These are phyloP conservation scores for Iris pallida DNA, from an alignment of 116 monocot species.

Conservation along the genomic window DNA sequence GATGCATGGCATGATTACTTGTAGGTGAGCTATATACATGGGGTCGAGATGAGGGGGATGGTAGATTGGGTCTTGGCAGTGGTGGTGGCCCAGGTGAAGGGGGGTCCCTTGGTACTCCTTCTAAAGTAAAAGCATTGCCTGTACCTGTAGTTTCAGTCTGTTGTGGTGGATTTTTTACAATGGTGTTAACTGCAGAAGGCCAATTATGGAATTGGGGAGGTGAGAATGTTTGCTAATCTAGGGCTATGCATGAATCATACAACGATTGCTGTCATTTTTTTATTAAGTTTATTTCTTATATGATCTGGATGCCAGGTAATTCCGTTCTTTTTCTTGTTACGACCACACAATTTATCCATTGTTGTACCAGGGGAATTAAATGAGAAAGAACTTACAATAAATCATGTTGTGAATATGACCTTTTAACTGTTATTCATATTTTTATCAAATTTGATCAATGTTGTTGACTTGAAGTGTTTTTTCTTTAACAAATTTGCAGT, in stretches of 20 bases:
- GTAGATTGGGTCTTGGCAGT: conserved; percentile 84
- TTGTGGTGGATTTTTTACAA: conserved; percentile 97
- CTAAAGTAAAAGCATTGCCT: conserved; percentile 72
- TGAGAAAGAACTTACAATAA: too few relatives aligned
- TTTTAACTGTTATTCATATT: too few relatives aligned
- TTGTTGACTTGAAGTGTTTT: too few relatives aligned
- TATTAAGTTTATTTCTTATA: too few relatives aligned
- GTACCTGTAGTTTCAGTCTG: conserved; percentile 63
- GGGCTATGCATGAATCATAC: neutral
- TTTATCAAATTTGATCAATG: too few relatives aligned
- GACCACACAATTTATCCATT: too few relatives aligned
- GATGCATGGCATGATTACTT: conserved; percentile 1
- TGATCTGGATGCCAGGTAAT: too few relatives aligned
- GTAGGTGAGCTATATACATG: conserved; percentile 91
- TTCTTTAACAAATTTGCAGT: too few relatives aligned
- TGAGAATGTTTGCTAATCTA: conserved; percentile 16
- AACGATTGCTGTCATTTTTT: too few relatives aligned
- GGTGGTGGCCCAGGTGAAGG: conserved; percentile 92
- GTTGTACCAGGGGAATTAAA: too few relatives aligned
- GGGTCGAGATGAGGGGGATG: conserved; percentile 98
- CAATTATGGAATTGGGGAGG: conserved; percentile 98
- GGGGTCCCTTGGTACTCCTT: conserved; percentile 75
- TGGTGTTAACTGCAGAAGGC: conserved; percentile 75
- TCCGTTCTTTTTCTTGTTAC: too few relatives aligned
- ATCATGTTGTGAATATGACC: too few relatives aligned